Evolutionary conservation across 1,284 basidiomycete genomes (phyloP).

Genomic region (Trametes pubescens): DNA sequence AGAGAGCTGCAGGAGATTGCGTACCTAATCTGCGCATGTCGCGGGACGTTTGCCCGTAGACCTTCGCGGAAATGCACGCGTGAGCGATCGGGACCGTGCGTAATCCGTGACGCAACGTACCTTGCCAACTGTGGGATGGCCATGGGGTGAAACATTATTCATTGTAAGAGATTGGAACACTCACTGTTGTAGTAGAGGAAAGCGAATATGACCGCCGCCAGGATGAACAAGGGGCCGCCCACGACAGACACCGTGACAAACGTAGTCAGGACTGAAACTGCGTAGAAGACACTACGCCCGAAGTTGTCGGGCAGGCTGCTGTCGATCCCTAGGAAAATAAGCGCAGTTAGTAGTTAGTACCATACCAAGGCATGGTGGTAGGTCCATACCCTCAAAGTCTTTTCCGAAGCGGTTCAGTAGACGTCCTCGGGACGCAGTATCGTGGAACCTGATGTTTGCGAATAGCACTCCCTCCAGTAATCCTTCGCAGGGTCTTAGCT

Average conservation of each 20-base stretch:
- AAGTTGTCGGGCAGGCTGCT: constrained; percentile 88
- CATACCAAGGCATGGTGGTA: background rate
- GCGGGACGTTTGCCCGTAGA: constrained; percentile 88
- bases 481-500: constrained; percentile 44
- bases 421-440: constrained; percentile 88
- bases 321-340: constrained; percentile 71
- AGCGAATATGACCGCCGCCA: constrained; percentile 65
- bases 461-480: constrained; percentile 89
- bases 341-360: constrained; percentile 10
- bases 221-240: constrained; percentile 79
- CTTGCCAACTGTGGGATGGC: constrained; percentile 52
- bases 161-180: constrained; percentile 27
- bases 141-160: constrained; percentile 8
- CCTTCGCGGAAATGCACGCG: constrained; percentile 45
- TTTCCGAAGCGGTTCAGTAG: constrained; percentile 92
- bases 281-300: constrained; percentile 76
- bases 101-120: constrained; percentile 39
- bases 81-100: constrained; percentile 13
- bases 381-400: constrained; percentile 81
- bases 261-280: constrained; percentile 65
- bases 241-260: constrained; percentile 82
- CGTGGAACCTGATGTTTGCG: constrained; percentile 93
- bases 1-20: constrained; percentile 31
- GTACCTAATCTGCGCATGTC: constrained; percentile 88
- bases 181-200: constrained; percentile 75